A percentile compares a stretch with the other conserved stretches of the same genome.
phyloP scores from a whole-genome alignment of 495 filamentous ascomycete genomes.

The Lasiosphaeria ovina region DNA sequence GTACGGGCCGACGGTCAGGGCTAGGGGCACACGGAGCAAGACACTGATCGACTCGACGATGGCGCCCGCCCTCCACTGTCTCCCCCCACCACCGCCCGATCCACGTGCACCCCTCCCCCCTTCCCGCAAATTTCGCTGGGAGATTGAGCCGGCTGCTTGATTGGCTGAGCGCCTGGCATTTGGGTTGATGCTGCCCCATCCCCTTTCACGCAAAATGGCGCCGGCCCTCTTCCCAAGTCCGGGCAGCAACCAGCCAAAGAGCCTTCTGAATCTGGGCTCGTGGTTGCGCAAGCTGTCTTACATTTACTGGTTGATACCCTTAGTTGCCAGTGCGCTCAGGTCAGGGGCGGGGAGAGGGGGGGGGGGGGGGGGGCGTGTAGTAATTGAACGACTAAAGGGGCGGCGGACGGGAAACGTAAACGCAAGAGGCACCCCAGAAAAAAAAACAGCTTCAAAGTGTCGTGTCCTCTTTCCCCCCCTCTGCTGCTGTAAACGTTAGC shows the following conservation, averaged over 20 bases:
- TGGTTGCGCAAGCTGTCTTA: neutral
- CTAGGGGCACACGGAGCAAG: no score
- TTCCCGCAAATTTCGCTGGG: no score
- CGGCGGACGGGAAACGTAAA: neutral
- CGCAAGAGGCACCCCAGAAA: neutral
- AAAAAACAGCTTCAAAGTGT: slow-evolving; percentile 13
- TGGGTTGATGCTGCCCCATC: slow-evolving; percentile 15
- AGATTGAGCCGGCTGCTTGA: no score
- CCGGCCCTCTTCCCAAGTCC: no score
- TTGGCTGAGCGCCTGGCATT: neutral
- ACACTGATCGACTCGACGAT: no score
- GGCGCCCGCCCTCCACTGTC: no score
- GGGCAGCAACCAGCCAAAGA: slow-evolving; percentile 8
- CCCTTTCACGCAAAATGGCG: slow-evolving; percentile 5
- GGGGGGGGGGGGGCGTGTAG: neutral
- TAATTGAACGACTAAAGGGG: neutral
- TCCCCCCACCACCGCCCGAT: no score
- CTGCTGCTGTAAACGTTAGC: neutral
- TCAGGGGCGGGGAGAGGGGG: slow-evolving; percentile 4
- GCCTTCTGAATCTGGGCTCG: slow-evolving; percentile 16
- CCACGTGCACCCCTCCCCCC: no score
- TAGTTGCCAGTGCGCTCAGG: neutral
- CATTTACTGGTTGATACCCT: neutral
- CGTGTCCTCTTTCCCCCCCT: neutral
- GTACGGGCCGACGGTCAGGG: no score